Evolutionary conservation across 768 basidiomycete genomes (phyloP), one percentile per base, ranked within the genome.

Genomic region (Cystobasidium tubakii): DNA sequence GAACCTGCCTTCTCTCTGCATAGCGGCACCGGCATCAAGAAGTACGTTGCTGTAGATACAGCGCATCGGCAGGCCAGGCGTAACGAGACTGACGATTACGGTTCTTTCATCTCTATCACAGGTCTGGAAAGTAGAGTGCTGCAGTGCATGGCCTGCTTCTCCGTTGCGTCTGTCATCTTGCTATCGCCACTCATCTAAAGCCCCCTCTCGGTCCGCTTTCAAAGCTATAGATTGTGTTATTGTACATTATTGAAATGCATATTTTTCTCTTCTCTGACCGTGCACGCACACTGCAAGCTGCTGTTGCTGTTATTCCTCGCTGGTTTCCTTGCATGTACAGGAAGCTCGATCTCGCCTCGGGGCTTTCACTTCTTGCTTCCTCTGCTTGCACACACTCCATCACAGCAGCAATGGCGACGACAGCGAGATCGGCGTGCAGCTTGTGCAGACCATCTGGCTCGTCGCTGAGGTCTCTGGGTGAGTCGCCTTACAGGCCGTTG

Each of bases 1-100:
- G 12, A 27, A 34, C 57, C 33, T 34, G 33, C 57, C 57, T 21
- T 60, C 15, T 29, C 27, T 27, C 57, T 2, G 7, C 6, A 54
- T 19, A 46, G 63, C 36, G 63, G 63, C 21, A 12, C 23, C 36
- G 63, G 63, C 39, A 34, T 65, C 34, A 65, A 65, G 63, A 65
- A 65, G 63, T 65, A 27, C 10, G 63, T 65, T 31, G 1, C 19
- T 65, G 27, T 23, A 23, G 33, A 13, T 29, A 36, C 13, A 4
- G 36, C 3, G 15, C 21, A 13, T 39, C 6, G 39, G 7, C 21
- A 17, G 46, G 4, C 46, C 4, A 50, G 27, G 12, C 33, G 6
- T 6, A 6, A 12, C 10, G 17, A 60, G 27, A 60, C 33, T 60
- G 57, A 29, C 15, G 31, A 2, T 65, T 65, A 19, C 39, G 7